Conservation (phyloP, 306 rosid species). For the Glycyrrhiza uralensis region DNA sequence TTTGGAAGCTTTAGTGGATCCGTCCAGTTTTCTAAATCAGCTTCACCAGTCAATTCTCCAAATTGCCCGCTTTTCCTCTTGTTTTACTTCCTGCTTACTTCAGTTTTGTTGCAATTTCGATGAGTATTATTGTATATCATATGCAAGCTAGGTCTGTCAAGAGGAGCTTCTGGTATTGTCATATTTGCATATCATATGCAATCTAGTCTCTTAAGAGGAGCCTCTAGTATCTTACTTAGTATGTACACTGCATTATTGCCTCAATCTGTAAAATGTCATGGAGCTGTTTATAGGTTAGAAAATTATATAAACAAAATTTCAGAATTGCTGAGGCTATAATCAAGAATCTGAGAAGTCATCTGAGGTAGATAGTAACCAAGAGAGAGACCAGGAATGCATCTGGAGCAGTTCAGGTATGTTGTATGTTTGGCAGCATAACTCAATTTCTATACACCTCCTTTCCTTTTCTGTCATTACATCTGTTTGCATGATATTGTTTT, state of each 20-base stretch:
- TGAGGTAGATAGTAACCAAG: slow-evolving; percentile 34
- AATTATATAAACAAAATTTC: slow-evolving; percentile 32
- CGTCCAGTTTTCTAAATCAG: slow-evolving; percentile 75
- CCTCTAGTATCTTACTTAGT: slow-evolving; percentile 35
- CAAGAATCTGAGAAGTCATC: slow-evolving; percentile 38
- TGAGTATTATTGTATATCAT: slow-evolving; percentile 24
- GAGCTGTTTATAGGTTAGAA: slow-evolving; percentile 42
- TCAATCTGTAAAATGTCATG: slow-evolving; percentile 26
- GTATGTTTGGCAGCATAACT: neutral
- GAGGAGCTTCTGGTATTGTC: slow-evolving; percentile 10
- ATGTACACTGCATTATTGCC: slow-evolving; percentile 38
- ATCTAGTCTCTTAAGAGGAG: slow-evolving; percentile 32
- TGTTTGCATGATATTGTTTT: neutral
- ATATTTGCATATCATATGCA: slow-evolving; percentile 27
- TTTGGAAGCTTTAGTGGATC: slow-evolving; percentile 81
- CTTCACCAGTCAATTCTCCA: slow-evolving; percentile 44
- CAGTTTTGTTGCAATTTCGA: slow-evolving; percentile 35
- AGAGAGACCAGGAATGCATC: slow-evolving; percentile 33
- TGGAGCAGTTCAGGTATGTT: slow-evolving; percentile 49
- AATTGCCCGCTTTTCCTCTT: slow-evolving; percentile 31
- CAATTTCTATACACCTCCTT: slow-evolving; percentile 3
- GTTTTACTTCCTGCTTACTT: slow-evolving; percentile 43
- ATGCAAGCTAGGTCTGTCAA: slow-evolving; percentile 27
- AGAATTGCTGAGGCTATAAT: slow-evolving; percentile 26
- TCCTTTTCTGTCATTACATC: slow-evolving; percentile 16